A percentile compares a stretch with the other conserved stretches of the same genome.
Conservation (phyloP, 2,329 filamentous ascomycete species). For the Xylaria sp. region DNA sequence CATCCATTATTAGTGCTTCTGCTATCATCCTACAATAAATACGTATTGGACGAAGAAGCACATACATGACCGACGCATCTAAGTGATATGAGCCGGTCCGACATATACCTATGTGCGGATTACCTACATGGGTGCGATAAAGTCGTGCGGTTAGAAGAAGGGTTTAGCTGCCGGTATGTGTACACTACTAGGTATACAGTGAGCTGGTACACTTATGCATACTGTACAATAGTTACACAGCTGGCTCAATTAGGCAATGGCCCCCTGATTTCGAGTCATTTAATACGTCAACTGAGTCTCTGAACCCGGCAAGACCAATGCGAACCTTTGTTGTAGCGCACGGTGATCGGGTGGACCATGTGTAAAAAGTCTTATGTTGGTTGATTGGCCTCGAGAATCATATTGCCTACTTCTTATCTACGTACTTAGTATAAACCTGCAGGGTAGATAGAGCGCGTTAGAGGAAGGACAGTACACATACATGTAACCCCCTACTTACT, state of each 20-base stretch:
- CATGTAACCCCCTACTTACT: not conserved
- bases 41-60: too few relatives aligned
- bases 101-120: too few relatives aligned
- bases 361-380: not conserved
- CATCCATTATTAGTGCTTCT: too few relatives aligned
- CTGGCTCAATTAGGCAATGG: conserved; percentile 29
- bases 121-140: not conserved
- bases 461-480: not conserved
- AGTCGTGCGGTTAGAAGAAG: too few relatives aligned
- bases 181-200: not conserved
- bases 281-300: conserved; percentile 16
- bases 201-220: not conserved
- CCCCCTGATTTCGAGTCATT: conserved; percentile 17
- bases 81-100: too few relatives aligned
- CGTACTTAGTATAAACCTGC: not conserved
- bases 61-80: too few relatives aligned
- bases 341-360: not conserved
- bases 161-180: not conserved
- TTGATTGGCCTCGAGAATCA: not conserved
- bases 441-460: not conserved
- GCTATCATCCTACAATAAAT: too few relatives aligned
- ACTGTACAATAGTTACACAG: conserved; percentile 8
- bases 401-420: not conserved
- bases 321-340: not conserved
- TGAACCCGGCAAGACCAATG: not conserved